These are phyloP conservation scores for Cercospora janseana DNA, from an alignment of 2,329 filamentous ascomycete genomes.

Conservation along the genomic window DNA sequence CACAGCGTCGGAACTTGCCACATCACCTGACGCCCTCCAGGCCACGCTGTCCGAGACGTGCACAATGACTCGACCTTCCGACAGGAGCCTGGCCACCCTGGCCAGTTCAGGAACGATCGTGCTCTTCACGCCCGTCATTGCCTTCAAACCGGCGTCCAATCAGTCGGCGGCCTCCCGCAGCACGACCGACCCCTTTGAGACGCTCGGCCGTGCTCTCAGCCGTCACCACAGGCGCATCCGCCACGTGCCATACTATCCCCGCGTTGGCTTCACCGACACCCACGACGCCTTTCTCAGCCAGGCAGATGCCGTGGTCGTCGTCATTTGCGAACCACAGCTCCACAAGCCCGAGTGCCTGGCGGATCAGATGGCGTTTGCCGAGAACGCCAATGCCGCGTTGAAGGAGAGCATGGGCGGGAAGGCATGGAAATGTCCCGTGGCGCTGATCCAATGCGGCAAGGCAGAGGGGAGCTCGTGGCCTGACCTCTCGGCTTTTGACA, in stretches of 20 bases:
- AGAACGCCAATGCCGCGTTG: conserved; percentile 20
- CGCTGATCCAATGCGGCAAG: conserved; percentile 26
- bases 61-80: conserved; percentile 23
- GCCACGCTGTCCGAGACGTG: conserved; percentile 11
- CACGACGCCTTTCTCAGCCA: conserved; percentile 63
- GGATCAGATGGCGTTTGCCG: conserved; percentile 29
- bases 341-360: conserved; percentile 26
- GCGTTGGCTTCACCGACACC: conserved; percentile 61
- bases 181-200: conserved; percentile 68
- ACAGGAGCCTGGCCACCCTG: conserved; percentile 29
- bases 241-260: conserved; percentile 69
- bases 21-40: conserved; percentile 10
- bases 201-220: conserved; percentile 63
- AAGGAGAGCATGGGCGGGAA: conserved; percentile 11
- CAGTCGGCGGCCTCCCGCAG: conserved; percentile 35
- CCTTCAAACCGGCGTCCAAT: conserved; percentile 41
- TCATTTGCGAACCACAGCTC: conserved; percentile 52
- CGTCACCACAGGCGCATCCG: conserved; percentile 60
- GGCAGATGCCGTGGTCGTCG: conserved; percentile 60
- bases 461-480: conserved; percentile 22
- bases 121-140: conserved; percentile 46
- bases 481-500: conserved; percentile 21
- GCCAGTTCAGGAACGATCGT: conserved; percentile 43
- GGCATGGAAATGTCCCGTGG: conserved; percentile 14
- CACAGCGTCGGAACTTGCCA: conserved; percentile 1